These are phyloP conservation scores for Metroxylon sagu DNA, from an alignment of 176 grass and related monocot species.

Conservation along the genomic window DNA sequence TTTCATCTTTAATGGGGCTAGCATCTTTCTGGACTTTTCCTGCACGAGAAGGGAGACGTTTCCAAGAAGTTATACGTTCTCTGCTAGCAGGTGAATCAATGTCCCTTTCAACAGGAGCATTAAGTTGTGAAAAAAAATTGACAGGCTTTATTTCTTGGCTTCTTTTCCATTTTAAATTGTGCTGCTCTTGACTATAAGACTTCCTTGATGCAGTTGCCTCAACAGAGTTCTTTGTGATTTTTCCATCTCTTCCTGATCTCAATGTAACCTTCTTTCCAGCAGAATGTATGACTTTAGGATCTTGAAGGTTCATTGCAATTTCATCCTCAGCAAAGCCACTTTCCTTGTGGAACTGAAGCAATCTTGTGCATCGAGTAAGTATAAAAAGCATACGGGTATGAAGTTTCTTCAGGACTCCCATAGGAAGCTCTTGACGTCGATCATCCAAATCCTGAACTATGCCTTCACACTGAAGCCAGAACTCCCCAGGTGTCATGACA, in stretches of 20 bases:
- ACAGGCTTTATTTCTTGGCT: constrained; percentile 94
- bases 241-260: constrained; percentile 23
- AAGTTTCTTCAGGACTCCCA: constrained; percentile 90
- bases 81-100: constrained; percentile 44
- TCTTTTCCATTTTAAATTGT: constrained; percentile 92
- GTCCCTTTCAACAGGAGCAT: constrained; percentile 51
- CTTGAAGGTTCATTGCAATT: constrained; percentile 61
- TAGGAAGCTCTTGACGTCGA: constrained; percentile 75
- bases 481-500: constrained; percentile 86
- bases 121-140: constrained; percentile 44
- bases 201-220: constrained; percentile 49
- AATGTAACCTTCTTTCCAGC: constrained; percentile 52
- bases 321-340: constrained; percentile 86
- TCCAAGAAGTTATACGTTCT: constrained; percentile 86
- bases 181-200: constrained; percentile 93
- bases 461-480: constrained; percentile 98
- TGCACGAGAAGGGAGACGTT: constrained; percentile 58
- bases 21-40: constrained; percentile 4
- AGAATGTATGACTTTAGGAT: constrained; percentile 61
- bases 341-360: constrained; percentile 98
- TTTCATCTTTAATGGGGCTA: constrained; percentile 15
- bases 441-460: constrained; percentile 99
- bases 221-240: constrained; percentile 31
- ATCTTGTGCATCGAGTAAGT: constrained; percentile 91
- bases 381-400: constrained; percentile 97